A percentile compares a stretch with the other conserved stretches of the same genome.
These are phyloP conservation scores for Pythium rishiriense DNA, from an alignment of 352 stramenopile species.

Conservation along the genomic window DNA sequence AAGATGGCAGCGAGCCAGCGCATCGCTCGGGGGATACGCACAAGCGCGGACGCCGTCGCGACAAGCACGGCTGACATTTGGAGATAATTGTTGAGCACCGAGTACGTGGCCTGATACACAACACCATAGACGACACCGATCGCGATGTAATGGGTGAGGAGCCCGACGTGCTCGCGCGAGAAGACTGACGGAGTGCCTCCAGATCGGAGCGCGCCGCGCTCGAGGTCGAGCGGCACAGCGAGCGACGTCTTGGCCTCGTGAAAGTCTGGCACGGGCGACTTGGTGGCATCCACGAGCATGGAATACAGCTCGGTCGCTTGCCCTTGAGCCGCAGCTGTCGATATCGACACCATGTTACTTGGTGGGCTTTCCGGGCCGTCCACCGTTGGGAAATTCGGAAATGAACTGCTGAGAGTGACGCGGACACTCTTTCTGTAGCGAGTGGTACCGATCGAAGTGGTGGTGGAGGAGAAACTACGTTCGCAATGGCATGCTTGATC, in stretches of 20 bases:
- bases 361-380: too few species aligned
- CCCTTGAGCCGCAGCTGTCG: too few species aligned
- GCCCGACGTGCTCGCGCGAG: constrained; percentile 28
- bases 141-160: constrained; percentile 31
- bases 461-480: too few species aligned
- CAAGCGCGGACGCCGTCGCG: constrained; percentile 26
- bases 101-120: constrained; percentile 28
- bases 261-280: background rate
- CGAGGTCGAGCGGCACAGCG: constrained; percentile 6
- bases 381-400: too few species aligned
- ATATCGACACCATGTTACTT: too few species aligned
- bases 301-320: background rate
- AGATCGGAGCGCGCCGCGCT: constrained; percentile 25
- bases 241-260: constrained; percentile 1
- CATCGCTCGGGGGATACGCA: constrained; percentile 51
- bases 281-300: background rate
- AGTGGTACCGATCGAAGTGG: too few species aligned
- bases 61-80: constrained; percentile 28
- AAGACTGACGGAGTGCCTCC: constrained; percentile 30
- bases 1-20: constrained; percentile 60
- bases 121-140: constrained; percentile 31
- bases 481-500: too few species aligned
- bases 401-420: too few species aligned
- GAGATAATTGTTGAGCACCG: constrained; percentile 36
- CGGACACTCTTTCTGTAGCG: too few species aligned